Evolutionary conservation across 192 early-diverging fungal genomes (phyloP), one percentile per base, ranked within the genome.

Genomic region (Geranomyces michiganensis): DNA sequence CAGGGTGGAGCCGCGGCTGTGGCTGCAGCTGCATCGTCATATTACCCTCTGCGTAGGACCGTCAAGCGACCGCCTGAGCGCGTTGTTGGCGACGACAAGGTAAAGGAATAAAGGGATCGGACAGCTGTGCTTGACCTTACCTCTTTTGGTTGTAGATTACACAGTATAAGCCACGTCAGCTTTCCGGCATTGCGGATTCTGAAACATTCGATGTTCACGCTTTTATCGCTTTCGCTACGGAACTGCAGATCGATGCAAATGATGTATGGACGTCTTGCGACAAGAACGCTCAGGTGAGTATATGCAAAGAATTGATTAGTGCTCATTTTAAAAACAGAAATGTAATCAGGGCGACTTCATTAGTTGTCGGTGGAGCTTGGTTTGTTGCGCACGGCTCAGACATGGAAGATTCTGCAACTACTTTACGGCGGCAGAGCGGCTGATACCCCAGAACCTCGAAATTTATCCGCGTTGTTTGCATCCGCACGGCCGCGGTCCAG

Each of bases 351-450:
- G 51, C 67, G 15, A 47, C 21, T 65, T 65, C 1, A 19, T 1
- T 62, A 92, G 82, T 61, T 86, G 36, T 92, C 92, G 3, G 79
- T 78, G 73, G 80, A 89, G 53, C 72, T 88, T 29, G 84, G 86
- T 45, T 74, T 81, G 43, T 85, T 82, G 47, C 77, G 86, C 27
- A 84, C 87, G 8, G 81, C 90, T 8, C 90, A 93, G 67, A 90
- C 92, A 6, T 94, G 92, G 92, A 89, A 82, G 26, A 85, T 92
- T 7, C 59, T 94, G 6, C 77, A 87, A 32, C 63, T 92, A 26
- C 81, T 93, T 48, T 91, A 84, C 71, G 84, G 81, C 8, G 51
- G 51, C 51, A 3, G 51, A 15, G 24, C 19, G 19, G 17, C 58
- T 19, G 29, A 17, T 27, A 65, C 67, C 24, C 49, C 61, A 1